These are phyloP conservation scores for Radiomyces spectabilis DNA, from an alignment of 192 early-diverging fungal genomes.

Conservation along the genomic window DNA sequence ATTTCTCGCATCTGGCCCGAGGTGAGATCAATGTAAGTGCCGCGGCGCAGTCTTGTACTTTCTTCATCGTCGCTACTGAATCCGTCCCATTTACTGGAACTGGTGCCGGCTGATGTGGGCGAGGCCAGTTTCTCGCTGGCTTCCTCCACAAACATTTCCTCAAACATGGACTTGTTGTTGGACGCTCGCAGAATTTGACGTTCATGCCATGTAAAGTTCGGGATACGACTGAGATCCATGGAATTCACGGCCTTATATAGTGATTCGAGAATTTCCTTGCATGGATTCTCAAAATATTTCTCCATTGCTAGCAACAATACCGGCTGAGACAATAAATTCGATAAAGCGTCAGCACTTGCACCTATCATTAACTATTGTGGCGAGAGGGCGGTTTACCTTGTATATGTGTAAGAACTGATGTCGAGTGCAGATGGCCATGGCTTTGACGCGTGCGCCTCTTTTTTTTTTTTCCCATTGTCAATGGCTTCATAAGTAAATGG, in stretches of 20 bases:
- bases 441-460: conserved; percentile 87
- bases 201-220: conserved; percentile 69
- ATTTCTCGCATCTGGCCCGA: conserved; percentile 35
- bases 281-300: conserved; percentile 78
- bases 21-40: conserved; percentile 42
- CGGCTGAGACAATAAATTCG: conserved; percentile 50
- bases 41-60: conserved; percentile 27
- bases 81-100: background rate
- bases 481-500: background rate
- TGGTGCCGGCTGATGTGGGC: background rate
- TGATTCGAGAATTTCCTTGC: conserved; percentile 63
- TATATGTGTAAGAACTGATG: conserved; percentile 91
- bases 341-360: too few species aligned
- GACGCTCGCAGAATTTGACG: conserved; percentile 77
- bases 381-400: conserved; percentile 39
- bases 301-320: conserved; percentile 85
- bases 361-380: too few species aligned
- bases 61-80: background rate
- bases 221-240: conserved; percentile 77
- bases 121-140: conserved; percentile 6
- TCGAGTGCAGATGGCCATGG: conserved; percentile 87
- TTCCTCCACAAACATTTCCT: conserved; percentile 61
- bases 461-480: background rate
- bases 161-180: conserved; percentile 80
- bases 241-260: conserved; percentile 79